phyloP scores from a whole-genome alignment of 768 basidiomycete species.

The Lyophyllum shimeji region DNA sequence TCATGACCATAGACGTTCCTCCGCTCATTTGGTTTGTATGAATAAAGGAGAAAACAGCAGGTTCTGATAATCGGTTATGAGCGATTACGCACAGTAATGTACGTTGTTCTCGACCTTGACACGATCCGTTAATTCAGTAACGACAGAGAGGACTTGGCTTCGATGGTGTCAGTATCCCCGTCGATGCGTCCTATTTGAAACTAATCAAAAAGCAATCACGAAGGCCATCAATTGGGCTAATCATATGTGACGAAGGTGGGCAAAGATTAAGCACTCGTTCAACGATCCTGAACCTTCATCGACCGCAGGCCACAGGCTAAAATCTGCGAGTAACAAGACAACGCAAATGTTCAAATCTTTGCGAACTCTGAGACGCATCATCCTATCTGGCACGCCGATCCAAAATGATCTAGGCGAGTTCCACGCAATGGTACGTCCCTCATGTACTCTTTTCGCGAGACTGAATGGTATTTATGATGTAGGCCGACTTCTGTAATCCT shows the following conservation, averaged over 20 bases:
- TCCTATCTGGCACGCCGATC: conserved; percentile 94
- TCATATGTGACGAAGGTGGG: conserved; percentile 93
- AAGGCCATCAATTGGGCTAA: conserved; percentile 89
- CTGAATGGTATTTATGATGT: not conserved
- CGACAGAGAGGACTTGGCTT: conserved; percentile 45
- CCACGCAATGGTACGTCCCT: conserved; percentile 81
- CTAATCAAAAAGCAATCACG: not conserved
- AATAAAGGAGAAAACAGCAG: conserved; percentile 65
- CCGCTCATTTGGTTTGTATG: not conserved
- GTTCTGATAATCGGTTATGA: conserved; percentile 97
- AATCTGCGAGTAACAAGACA: conserved; percentile 90
- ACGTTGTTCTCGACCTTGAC: conserved; percentile 4
- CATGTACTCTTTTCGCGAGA: not conserved
- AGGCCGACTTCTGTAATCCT: conserved; percentile 95
- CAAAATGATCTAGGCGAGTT: conserved; percentile 97
- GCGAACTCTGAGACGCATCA: conserved; percentile 74
- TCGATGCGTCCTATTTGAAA: not conserved
- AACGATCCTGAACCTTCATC: not conserved
- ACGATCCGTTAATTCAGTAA: not conserved
- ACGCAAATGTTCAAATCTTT: conserved; percentile 82
- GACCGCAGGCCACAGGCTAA: conserved; percentile 78
- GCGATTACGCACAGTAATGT: conserved; percentile 82
- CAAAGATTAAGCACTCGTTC: not conserved
- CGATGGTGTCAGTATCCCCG: conserved; percentile 54
- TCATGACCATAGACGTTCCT: not conserved